Base-by-base conservation (phyloP, 164 flowering plant genomes). In the Tinospora cordifolia region DNA sequence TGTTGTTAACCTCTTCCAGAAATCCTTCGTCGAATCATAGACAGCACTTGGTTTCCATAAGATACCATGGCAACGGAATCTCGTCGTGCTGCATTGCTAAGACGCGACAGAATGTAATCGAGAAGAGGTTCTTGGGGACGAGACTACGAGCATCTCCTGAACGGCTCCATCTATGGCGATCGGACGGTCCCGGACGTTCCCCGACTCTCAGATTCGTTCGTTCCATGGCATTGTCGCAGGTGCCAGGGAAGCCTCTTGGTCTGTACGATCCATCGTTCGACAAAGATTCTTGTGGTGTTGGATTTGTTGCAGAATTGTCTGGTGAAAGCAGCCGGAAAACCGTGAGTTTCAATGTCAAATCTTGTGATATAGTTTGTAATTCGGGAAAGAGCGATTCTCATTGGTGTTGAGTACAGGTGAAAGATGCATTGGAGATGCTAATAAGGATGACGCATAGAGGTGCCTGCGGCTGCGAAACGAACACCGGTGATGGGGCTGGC, bases 401-500 rank as follows among this genome's bases (percentile, higher is more conserved):
- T 17, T 51, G 27, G 10, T 5, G 62, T 51, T 3, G 46, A 14
- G 73, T 77, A 68, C 68, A 95, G 99, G 90, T 95, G 27, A 78
- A 83, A 30, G 99, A 95, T 85, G 96, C 97, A 3, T 19, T 95
- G 70, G 99, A 95, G 78, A 95, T 95, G 99, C 75, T 95, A 79
- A 71, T 91, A 2, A 82, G 99, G 21, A 95, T 95, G 99, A 0
- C 97, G 0, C 99, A 95, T 65, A 87, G 99, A 82, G 99, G 99
- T 26, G 99, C 98, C 8, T 95, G 99, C 79, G 99, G 99, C 0
- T 95, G 99, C 51, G 99, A 95, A 79, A 78, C 89, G 0, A 95
- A 95, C 69, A 92, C 99, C 30, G 99, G 99, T 30, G 99, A 95
- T 79, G 99, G 99, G 49, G 99, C 99, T 71, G 99, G 99, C n/a